Evolutionary conservation across 176 grass and related monocot species (phyloP), one percentile per base, ranked within the genome.

Genomic region (Eleusine indica): DNA sequence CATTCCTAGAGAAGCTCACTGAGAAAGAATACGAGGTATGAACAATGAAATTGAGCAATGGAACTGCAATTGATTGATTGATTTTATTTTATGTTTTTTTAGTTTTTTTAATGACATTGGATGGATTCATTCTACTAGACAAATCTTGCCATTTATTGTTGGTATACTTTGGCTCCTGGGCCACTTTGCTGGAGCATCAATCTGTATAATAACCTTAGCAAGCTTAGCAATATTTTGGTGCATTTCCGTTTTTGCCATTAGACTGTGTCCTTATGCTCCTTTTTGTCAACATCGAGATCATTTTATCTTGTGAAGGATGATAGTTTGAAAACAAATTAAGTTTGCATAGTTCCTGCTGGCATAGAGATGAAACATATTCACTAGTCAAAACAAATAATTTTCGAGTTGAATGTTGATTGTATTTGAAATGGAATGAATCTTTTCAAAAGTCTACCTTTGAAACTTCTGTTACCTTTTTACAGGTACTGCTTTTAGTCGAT

Each of bases 401-500:
- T 78, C 1, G 47, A 39, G 0, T 66, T 49, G 25, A n/a, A 67
- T 53, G 5, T 38, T 18, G 52, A 53, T 57, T 70, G 38, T 65
- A 44, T 43, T 38, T 40, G 10, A 80, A 62, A 68, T 57, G 54
- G 16, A 67, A 32, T 57, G 15, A 46, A 17, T 85, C 21, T 49
- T 9, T 28, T 28, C 5, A n/a, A 49, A 18, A 37, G 12, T 81
- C 10, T 76, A 81, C 63, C 35, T 69, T 69, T n/a, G 17, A 18
- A 18, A 18, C 68, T 70, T 25, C 16, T 75, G 21, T 42, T 80
- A 38, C 7, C 70, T 83, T 80, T 67, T 87, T 68, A 30, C 74
- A 99, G 96, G 93, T 99, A 74, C 79, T 99, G 68, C 91, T 99
- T 94, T 89, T 96, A 58, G 90, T 99, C 51, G 96, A 99, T 51